phyloP scores from a whole-genome alignment of 495 filamentous ascomycete genomes.

The Lindgomyces ingoldianus region DNA sequence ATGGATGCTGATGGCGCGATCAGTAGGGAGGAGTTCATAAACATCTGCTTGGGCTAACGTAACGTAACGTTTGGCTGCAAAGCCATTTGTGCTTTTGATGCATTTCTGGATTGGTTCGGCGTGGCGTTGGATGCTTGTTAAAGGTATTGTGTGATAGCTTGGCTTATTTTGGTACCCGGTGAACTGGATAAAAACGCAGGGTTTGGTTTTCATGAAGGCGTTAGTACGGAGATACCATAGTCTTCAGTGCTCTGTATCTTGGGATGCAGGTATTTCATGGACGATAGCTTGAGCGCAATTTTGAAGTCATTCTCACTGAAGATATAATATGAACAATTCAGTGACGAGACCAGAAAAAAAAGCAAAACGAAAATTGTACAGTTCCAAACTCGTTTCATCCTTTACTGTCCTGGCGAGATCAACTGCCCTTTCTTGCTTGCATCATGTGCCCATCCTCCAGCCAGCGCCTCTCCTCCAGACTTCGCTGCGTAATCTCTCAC shows the following conservation, averaged over 20 bases:
- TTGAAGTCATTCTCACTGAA: conserved; percentile 10
- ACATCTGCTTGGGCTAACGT: conserved; percentile 59
- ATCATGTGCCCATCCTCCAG: conserved; percentile 85
- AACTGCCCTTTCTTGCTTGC: conserved; percentile 75
- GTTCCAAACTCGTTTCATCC: not conserved
- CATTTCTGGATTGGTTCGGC: not conserved
- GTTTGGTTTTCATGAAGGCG: not conserved
- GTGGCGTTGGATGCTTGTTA: no score
- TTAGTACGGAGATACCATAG: not conserved
- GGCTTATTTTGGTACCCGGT: not conserved
- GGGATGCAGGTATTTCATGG: no score
- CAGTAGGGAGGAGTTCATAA: conserved; percentile 84
- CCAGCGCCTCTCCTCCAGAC: conserved; percentile 68
- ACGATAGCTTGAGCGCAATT: no score
- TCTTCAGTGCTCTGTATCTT: no score
- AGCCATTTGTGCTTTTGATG: no score
- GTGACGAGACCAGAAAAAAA: conserved; percentile 19
- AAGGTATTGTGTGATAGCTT: not conserved
- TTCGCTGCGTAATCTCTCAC: conserved; percentile 74
- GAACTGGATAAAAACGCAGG: not conserved
- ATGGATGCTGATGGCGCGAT: conserved; percentile 88
- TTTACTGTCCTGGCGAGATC: conserved; percentile 76
- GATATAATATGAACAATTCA: conserved; percentile 33
- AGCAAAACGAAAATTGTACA: conserved; percentile 31
- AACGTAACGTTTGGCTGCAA: not conserved